These are phyloP conservation scores for Alternaria burnsii DNA, from an alignment of 2,329 filamentous ascomycete genomes.

Conservation along the genomic window DNA sequence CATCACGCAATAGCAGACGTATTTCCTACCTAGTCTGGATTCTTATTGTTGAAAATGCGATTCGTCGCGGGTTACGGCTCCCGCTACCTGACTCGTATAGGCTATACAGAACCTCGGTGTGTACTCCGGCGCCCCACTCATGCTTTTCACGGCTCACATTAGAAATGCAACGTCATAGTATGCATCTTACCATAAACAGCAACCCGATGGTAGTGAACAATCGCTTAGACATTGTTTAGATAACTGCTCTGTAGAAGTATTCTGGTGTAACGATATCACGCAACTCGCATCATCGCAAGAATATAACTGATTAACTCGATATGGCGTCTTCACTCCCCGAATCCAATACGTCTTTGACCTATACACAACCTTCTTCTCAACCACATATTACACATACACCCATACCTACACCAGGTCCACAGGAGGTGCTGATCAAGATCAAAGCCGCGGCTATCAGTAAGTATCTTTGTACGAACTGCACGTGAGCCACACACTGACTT, in stretches of 20 bases:
- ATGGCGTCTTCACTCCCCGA: constrained; percentile 25
- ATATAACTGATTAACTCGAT: not conserved
- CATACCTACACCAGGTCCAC: constrained; percentile 20
- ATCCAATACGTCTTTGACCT: constrained; percentile 39
- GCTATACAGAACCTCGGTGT: constrained; percentile 14
- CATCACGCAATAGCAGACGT: not conserved
- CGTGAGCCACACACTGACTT: not conserved
- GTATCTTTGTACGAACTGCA: not conserved
- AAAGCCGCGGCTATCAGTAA: constrained; percentile 55
- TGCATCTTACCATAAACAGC: not conserved
- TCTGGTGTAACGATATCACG: not conserved
- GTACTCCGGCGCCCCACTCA: not conserved
- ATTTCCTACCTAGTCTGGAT: not conserved
- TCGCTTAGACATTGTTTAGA: not conserved
- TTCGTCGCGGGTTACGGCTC: not conserved
- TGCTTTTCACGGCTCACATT: not conserved
- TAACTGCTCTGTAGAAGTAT: not conserved
- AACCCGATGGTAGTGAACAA: not conserved
- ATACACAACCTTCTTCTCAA: constrained; percentile 31
- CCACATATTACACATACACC: constrained; percentile 35
- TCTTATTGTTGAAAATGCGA: not conserved
- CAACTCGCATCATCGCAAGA: not conserved
- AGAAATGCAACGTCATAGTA: constrained; percentile 7
- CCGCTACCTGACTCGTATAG: constrained; percentile 15
- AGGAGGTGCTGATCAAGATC: constrained; percentile 51